phyloP scores from a whole-genome alignment of 2,329 filamentous ascomycete species.

The Pseudopyricularia cyperi region DNA sequence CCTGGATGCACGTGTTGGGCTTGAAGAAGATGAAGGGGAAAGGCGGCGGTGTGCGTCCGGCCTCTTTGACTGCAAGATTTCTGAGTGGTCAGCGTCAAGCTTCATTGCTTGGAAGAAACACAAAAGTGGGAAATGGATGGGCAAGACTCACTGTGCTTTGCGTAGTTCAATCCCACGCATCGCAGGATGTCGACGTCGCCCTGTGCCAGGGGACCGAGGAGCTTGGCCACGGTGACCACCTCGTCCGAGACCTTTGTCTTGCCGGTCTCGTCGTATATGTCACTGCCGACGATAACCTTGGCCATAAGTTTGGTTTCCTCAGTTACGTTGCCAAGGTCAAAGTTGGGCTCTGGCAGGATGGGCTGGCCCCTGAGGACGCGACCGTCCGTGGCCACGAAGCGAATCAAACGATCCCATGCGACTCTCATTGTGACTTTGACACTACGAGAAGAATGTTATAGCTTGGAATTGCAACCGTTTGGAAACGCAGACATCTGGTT shows the following conservation, averaged over 20 bases:
- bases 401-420: slow-evolving; percentile 38
- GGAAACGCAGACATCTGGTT: background rate
- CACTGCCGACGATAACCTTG: slow-evolving; percentile 34
- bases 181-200: slow-evolving; percentile 41
- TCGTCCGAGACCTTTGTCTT: slow-evolving; percentile 38
- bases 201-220: slow-evolving; percentile 37
- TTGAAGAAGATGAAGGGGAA: slow-evolving; percentile 39
- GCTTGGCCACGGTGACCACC: slow-evolving; percentile 35
- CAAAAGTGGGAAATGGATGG: background rate
- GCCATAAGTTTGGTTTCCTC: slow-evolving; percentile 35
- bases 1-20: slow-evolving; percentile 23
- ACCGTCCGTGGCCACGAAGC: slow-evolving; percentile 38
- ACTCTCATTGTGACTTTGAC: slow-evolving; percentile 13
- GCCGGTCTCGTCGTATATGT: slow-evolving; percentile 32
- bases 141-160: slow-evolving; percentile 29
- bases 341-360: slow-evolving; percentile 26
- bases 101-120: background rate
- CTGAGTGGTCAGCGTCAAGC: background rate
- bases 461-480: background rate
- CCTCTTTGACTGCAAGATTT: slow-evolving; percentile 30
- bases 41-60: slow-evolving; percentile 33
- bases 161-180: slow-evolving; percentile 48
- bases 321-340: slow-evolving; percentile 34
- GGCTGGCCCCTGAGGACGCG: slow-evolving; percentile 37
- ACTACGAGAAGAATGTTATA: background rate